Base-by-base conservation (phyloP, 371 early-diverging fungal genomes). In the Mucor lusitanicus region DNA sequence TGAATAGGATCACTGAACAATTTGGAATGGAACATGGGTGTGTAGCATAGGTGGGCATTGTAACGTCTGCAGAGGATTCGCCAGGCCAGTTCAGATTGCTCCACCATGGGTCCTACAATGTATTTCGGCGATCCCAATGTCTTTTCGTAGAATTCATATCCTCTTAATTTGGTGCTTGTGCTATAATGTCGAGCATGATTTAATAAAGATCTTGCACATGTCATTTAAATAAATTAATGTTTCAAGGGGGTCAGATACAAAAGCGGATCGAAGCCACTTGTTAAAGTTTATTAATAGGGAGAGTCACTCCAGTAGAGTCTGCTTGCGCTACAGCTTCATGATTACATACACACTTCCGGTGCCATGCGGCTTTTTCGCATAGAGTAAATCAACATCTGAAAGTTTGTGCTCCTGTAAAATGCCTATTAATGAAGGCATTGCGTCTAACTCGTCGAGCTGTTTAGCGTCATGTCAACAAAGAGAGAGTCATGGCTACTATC, bases 11-110 rank as follows among this genome's bases (percentile, higher is more conserved):
- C 88, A 33, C 76, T 68, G 74, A 96, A 97, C 56, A 91, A 69
- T 48, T 83, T 86, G 23, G 95, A 94, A 69, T 99, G 94, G 68
- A 99, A 91, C 99, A 99, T 99, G 64, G 99, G 99, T 12, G 99
- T 98, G 75, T 94, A 99, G 76, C 96, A 95, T 5, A 99, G 78
- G 17, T 98, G 85, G 0, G 97, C 95, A 25, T 91, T 92, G 79
- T 98, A 94, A 25, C 90, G 80, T 37, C 93, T 76, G 17, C 93
- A 88, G 15, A 99, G 87, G 23, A 92, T 85, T 30, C 99, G 84
- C 95, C 96, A 99, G 0, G 97, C 93, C 54, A 88, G 81, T 69
- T 92, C 95, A 0, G 90, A 91, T 75, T 95, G 95, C 63, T 95
- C 95, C 19, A 94, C 96, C 96, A 96, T 96, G 7, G 96, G 96